Conservation (phyloP, 2,329 filamentous ascomycete species). For the Aspergillus neotritici region DNA sequence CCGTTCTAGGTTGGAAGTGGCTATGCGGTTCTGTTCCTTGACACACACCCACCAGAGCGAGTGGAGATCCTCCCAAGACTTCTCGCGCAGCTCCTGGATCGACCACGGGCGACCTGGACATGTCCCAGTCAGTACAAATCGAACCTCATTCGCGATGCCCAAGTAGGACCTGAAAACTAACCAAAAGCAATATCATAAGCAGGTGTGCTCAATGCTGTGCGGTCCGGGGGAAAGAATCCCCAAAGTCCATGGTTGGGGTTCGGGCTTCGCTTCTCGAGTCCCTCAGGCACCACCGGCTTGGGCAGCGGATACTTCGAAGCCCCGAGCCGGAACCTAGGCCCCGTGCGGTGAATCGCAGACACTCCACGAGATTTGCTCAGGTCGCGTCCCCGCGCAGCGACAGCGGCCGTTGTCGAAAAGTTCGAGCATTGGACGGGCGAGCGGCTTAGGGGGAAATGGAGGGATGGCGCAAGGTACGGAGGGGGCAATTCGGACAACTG, state of each 20-base stretch:
- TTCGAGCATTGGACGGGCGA: constrained; percentile 30
- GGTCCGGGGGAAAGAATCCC: constrained; percentile 76
- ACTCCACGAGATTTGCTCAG: constrained; percentile 75
- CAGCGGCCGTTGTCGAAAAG: constrained; percentile 52
- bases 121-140: constrained; percentile 9
- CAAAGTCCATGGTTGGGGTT: constrained; percentile 81
- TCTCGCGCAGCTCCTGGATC: constrained; percentile 75
- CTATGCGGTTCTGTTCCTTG: constrained; percentile 82
- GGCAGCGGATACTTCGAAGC: constrained; percentile 69
- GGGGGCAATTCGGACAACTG: constrained; percentile 38
- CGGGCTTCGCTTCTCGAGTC: constrained; percentile 43
- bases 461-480: constrained; percentile 40
- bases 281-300: constrained; percentile 58
- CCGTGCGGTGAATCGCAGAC: constrained; percentile 72
- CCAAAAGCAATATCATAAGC: constrained; percentile 65
- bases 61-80: constrained; percentile 92
- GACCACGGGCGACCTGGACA: constrained; percentile 68
- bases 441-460: constrained; percentile 32
- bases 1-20: constrained; percentile 69
- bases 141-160: not conserved
- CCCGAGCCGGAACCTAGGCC: constrained; percentile 66
- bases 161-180: constrained; percentile 27
- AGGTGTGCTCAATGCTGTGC: constrained; percentile 64
- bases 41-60: constrained; percentile 89
- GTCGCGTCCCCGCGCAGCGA: constrained; percentile 56